Percentiles rank a stretch among this genome's conserved stretches.
Conservation (phyloP, 108 stramenopile genomes). For the Pseudonitzschia multiseries region DNA sequence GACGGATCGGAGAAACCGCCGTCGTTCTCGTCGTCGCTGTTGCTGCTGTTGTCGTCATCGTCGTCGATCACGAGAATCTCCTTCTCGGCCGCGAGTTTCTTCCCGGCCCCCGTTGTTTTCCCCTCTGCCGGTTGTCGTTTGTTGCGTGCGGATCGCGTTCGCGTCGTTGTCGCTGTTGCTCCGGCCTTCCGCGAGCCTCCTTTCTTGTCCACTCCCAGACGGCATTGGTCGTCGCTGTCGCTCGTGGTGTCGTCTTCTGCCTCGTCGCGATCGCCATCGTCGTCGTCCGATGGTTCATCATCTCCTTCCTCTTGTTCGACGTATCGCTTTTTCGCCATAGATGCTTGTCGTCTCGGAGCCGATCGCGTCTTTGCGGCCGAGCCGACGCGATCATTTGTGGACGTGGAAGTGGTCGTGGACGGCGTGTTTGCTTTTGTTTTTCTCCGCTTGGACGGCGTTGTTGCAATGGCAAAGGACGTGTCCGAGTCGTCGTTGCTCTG, state of each 20-base stretch:
- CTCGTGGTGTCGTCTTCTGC: background rate
- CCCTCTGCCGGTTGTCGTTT: background rate
- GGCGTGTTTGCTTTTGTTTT: conserved; percentile 9
- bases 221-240: conserved; percentile 16
- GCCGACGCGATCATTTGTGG: conserved; percentile 1
- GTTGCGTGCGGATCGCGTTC: background rate
- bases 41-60: background rate
- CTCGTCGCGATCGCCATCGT: background rate
- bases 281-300: conserved; percentile 15
- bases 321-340: conserved; percentile 34
- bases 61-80: background rate
- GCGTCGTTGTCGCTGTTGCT: background rate
- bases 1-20: background rate
- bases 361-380: conserved; percentile 21
- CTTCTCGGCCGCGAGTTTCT: background rate
- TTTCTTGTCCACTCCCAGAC: conserved; percentile 2
- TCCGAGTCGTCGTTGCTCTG: background rate
- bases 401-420: background rate
- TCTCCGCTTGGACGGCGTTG: background rate
- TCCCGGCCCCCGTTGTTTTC: conserved; percentile 8
- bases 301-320: conserved; percentile 11
- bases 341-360: conserved; percentile 42
- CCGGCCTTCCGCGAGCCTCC: background rate
- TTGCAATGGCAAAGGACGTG: background rate
- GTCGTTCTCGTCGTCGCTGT: background rate